Evolutionary conservation across 345 rosid genomes (phyloP).

Genomic region (Ceriops tagal): DNA sequence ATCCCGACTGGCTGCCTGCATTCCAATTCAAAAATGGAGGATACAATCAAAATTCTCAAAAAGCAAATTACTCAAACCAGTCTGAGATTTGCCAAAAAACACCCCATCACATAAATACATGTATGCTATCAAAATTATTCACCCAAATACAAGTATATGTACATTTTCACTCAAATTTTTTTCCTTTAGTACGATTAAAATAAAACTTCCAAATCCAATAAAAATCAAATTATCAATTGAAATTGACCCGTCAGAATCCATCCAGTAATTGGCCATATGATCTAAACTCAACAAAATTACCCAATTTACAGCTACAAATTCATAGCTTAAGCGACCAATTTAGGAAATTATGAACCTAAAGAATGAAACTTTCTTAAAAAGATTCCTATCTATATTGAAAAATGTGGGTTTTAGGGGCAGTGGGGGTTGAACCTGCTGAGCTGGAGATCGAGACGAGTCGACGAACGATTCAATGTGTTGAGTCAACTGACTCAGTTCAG

Average conservation of each 20-base stretch:
- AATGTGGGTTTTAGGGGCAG: background rate
- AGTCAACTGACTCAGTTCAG: slow-evolving; percentile 43
- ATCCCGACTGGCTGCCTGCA: slow-evolving; percentile 64
- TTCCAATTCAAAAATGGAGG: background rate
- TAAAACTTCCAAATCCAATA: too few species aligned
- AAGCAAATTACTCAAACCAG: background rate
- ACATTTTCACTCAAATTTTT: too few species aligned
- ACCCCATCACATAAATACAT: too few species aligned
- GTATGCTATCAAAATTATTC: too few species aligned
- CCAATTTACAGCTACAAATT: too few species aligned
- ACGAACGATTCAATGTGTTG: slow-evolving; percentile 63
- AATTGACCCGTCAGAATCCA: too few species aligned
- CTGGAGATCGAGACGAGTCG: slow-evolving; percentile 48
- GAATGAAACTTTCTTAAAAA: background rate
- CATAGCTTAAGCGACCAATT: too few species aligned
- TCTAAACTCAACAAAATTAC: too few species aligned
- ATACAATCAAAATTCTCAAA: background rate
- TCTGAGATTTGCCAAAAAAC: background rate
- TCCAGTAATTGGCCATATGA: too few species aligned
- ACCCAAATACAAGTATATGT: too few species aligned
- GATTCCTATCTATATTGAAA: background rate
- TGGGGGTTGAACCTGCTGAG: slow-evolving; percentile 47
- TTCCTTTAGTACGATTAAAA: too few species aligned
- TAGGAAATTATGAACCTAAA: background rate
- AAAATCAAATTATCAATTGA: too few species aligned